These are phyloP conservation scores for Teratosphaeria pseudoeucalypti DNA, from an alignment of 2,329 filamentous ascomycete species.

Conservation along the genomic window DNA sequence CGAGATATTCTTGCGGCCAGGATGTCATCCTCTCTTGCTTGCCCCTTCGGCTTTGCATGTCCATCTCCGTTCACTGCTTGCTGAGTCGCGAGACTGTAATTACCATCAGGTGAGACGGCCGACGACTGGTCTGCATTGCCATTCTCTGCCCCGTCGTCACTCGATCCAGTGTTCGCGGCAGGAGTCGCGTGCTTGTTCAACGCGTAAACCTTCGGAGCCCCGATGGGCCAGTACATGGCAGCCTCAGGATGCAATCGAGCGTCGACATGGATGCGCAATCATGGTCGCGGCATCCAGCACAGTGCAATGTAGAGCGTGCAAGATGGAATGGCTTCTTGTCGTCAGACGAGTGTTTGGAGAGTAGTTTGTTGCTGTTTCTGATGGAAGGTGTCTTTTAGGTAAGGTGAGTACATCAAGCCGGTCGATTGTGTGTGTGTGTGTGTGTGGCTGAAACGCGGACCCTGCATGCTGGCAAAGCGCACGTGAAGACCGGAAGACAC, in stretches of 20 bases:
- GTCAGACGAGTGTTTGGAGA: neutral
- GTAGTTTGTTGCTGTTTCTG: neutral
- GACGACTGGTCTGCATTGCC: neutral
- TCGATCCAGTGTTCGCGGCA: neutral
- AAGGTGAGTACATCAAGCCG: neutral
- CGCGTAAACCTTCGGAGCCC: constrained; percentile 72
- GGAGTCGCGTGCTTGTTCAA: constrained; percentile 51
- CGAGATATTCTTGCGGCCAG: constrained; percentile 67
- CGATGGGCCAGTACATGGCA: constrained; percentile 83
- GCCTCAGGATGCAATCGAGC: neutral
- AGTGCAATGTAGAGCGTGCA: neutral
- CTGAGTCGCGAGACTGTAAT: neutral
- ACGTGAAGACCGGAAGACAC: neutral
- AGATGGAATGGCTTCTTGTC: neutral
- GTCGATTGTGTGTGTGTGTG: too few species aligned
- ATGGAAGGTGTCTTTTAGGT: neutral
- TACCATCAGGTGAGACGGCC: neutral
- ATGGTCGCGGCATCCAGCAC: neutral
- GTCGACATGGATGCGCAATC: neutral
- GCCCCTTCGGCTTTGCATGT: neutral
- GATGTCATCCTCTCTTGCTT: constrained; percentile 36
- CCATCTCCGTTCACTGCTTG: neutral
- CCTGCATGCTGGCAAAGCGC: neutral
- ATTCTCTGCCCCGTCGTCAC: neutral
- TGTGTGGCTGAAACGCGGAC: neutral